Percentiles rank a stretch among this genome's conserved stretches.
These are phyloP conservation scores for Wickerhamiella dianesei DNA, from an alignment of 805 yeast genomes.

Conservation along the genomic window DNA sequence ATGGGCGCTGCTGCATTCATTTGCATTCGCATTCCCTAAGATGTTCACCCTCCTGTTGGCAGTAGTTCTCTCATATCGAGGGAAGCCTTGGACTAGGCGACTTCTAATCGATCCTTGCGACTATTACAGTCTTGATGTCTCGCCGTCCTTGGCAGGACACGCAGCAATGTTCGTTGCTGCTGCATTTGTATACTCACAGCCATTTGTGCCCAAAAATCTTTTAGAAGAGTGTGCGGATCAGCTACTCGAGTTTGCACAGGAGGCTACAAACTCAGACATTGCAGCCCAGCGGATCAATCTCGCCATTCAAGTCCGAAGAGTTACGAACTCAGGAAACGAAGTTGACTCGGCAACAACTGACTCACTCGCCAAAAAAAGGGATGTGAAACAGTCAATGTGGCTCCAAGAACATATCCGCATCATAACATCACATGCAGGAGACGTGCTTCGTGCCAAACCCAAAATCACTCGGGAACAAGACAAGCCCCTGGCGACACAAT, in stretches of 20 bases:
- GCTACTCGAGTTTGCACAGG: not conserved
- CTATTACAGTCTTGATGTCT: not conserved
- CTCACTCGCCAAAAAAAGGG: not conserved
- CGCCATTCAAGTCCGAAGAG: not conserved
- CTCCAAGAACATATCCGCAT: too few relatives aligned
- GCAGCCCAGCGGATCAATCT: not conserved
- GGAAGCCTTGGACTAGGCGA: not conserved
- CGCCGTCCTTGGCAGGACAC: not conserved
- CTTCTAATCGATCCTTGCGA: not conserved
- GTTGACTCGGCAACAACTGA: not conserved
- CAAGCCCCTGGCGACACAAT: too few relatives aligned
- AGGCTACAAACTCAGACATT: not conserved
- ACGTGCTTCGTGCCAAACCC: too few relatives aligned
- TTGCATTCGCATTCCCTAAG: slow-evolving; percentile 7
- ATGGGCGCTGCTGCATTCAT: slow-evolving; percentile 6
- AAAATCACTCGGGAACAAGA: too few relatives aligned
- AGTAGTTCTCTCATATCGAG: not conserved
- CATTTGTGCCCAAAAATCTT: too few relatives aligned
- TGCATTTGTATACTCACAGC: not conserved
- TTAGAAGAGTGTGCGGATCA: not conserved
- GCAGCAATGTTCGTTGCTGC: not conserved
- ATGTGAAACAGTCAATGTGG: too few relatives aligned
- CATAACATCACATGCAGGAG: too few relatives aligned
- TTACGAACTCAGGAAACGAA: not conserved
- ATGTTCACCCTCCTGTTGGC: slow-evolving; percentile 1